Evolutionary conservation across 2,329 filamentous ascomycete genomes (phyloP), one percentile per base, ranked within the genome.

Genomic region (Pseudogymnoascus sp.): DNA sequence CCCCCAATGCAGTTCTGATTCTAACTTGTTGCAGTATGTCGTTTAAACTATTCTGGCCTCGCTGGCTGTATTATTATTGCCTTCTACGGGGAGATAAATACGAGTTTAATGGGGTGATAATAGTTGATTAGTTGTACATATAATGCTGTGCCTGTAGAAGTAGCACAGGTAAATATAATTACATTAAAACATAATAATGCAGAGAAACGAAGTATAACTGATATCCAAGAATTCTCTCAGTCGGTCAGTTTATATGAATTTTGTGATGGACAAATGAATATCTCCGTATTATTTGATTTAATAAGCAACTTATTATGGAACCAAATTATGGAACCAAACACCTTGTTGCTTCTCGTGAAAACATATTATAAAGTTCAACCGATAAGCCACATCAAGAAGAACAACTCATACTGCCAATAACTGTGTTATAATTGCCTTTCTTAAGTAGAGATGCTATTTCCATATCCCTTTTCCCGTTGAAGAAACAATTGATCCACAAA

Each of bases 1-100:
- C n/a, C 38, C n/a, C 18, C 1, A 18, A 35, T 4, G 5, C 9
- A 23, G 16, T 33, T 35, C 21, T 2, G n/a, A 14, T 60, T 18
- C 61, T 60, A 43, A 63, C 38, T 5, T 16, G n/a, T 11, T 35
- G 28, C 38, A 65, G 63, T 65, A 65, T 59, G 63, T 63, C 43
- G 18, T 63, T 18, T 63, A 3, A 33, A 5, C n/a, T 16, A 31
- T 52, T 52, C 25, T 16, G 14, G 23, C 45, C 43, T 31, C 25
- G 23, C 28, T 18, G 25, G 25, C 49, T 55, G 49, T 33, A 33
- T 33, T 55, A 18, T 11, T 55, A 33, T 55, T 55, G 18, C n/a
- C n/a, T 55, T 33, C 49, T 33, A 55, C 1, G 16, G 28, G 16
- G 28, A 14, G 28, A 33, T 12, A 5, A 31, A 33, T 55, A 14